These are phyloP conservation scores for Eucalyptus regnans DNA, from an alignment of 345 rosid species.

Conservation along the genomic window DNA sequence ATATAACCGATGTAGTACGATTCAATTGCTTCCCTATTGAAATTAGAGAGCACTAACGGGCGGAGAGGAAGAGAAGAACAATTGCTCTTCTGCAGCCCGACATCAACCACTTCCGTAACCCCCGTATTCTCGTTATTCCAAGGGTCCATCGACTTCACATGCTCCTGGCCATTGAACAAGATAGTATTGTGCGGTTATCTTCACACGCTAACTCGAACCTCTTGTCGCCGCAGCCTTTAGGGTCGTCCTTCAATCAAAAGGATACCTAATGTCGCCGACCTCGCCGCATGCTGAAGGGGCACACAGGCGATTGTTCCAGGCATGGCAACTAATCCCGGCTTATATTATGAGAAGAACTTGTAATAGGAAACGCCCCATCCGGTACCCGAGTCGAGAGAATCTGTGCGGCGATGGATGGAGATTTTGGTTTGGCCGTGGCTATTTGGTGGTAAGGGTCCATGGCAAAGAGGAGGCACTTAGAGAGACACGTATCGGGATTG, in stretches of 20 bases:
- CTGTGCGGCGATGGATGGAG: background rate
- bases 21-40: background rate
- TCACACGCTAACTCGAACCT: background rate
- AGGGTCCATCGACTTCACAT: background rate
- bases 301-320: background rate
- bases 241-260: rapidly evolving
- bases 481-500: background rate
- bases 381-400: background rate
- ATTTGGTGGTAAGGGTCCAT: background rate
- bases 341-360: background rate
- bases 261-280: background rate
- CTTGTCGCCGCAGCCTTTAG: rapidly evolving
- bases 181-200: background rate
- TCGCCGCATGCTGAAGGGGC: rapidly evolving
- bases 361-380: background rate
- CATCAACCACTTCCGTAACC: background rate
- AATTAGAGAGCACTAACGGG: background rate
- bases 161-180: background rate
- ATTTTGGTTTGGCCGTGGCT: background rate
- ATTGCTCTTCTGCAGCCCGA: background rate
- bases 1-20: background rate
- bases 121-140: background rate
- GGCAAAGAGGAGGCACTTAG: background rate
- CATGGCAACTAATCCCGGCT: background rate
- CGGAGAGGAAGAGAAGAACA: background rate